Conservation (phyloP, 2,329 filamentous ascomycete species). For the Lecanicillium sp. region DNA sequence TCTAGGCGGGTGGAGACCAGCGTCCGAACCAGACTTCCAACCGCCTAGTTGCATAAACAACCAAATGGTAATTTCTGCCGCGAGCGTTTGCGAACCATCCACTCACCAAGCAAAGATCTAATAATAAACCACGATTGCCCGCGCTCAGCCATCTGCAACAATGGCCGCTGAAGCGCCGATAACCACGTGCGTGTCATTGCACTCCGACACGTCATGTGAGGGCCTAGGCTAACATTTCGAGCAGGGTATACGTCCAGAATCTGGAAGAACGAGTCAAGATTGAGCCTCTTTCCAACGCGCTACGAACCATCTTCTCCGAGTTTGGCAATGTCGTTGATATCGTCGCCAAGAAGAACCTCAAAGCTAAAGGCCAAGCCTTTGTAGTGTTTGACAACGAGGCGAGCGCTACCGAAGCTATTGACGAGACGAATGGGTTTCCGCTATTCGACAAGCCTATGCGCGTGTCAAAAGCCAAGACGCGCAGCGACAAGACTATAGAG, state of each 20-base stretch:
- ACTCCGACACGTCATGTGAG: slow-evolving; percentile 49
- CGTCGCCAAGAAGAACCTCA: slow-evolving; percentile 80
- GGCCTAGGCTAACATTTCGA: slow-evolving; percentile 28
- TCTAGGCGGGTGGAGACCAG: too few relatives aligned
- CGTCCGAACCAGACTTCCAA: too few relatives aligned
- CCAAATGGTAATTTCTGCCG: too few relatives aligned
- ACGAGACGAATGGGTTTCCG: slow-evolving; percentile 87
- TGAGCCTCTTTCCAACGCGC: slow-evolving; percentile 62
- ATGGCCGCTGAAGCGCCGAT: slow-evolving; percentile 40
- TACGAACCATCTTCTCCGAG: slow-evolving; percentile 74
- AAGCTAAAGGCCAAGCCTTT: slow-evolving; percentile 92
- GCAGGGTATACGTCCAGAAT: slow-evolving; percentile 68
- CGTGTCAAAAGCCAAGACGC: slow-evolving; percentile 70
- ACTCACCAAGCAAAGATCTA: too few relatives aligned
- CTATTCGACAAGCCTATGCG: slow-evolving; percentile 88
- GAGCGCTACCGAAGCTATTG: slow-evolving; percentile 71
- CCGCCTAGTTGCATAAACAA: too few relatives aligned
- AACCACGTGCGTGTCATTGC: slow-evolving; percentile 68
- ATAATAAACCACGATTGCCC: too few relatives aligned
- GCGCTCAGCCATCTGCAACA: neutral
- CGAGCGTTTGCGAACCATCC: too few relatives aligned
- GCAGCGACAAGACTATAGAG: slow-evolving; percentile 81
- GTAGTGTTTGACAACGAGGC: slow-evolving; percentile 81
- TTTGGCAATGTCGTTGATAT: slow-evolving; percentile 82
- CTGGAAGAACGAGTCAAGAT: slow-evolving; percentile 88